Evolutionary conservation across 2,329 filamentous ascomycete species (phyloP), one percentile per base, ranked within the genome.

Genomic region (Amauroascus verrucosus): DNA sequence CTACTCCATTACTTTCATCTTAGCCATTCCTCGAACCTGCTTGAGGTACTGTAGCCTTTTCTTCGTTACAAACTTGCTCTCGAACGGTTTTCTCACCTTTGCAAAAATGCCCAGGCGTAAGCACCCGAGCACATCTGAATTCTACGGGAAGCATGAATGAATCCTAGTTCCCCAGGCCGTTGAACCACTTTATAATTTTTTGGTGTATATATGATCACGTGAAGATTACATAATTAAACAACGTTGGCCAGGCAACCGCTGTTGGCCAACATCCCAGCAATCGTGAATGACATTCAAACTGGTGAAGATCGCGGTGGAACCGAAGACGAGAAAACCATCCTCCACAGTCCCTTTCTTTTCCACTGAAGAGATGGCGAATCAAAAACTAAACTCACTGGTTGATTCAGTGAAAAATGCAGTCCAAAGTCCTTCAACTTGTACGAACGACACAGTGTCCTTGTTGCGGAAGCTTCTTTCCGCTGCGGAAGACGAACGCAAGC

Each of bases 371-470:
- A 53, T 53, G 51, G 26, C 44, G 6, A 24, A 35, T 26, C 26
- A 32, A 33, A 14, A 33, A 11, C 40, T 43, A 43, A 64, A 63
- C 56, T 63, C 65, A 54, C 55, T 65, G 16, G 58, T 64, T 40
- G 67, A 70, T 51, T 72, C 76, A 56, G 74, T 80, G 62, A 81
- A 80, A 62, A 69, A 70, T 56, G 77, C 78, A 40, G 68, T 81
- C 58, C 69, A 75, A 57, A 78, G 75, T 51, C 72, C 72, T 11
- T 67, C 75, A 45, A 80, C 74, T 60, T 82, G 79, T 66, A 79
- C 77, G 41, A 61, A 64, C 55, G 63, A 65, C 45, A 72, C 69
- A 13, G 64, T 72, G 49, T 60, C 64, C 53, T 64, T 68, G 48
- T 65, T 72, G 57, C 67, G 70, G 60, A 64, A 63, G 48, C 65